A percentile compares a stretch with the other conserved stretches of the same genome.
phyloP scores from a whole-genome alignment of 805 yeast genomes.

The Scheffersomyces coipomensis region DNA sequence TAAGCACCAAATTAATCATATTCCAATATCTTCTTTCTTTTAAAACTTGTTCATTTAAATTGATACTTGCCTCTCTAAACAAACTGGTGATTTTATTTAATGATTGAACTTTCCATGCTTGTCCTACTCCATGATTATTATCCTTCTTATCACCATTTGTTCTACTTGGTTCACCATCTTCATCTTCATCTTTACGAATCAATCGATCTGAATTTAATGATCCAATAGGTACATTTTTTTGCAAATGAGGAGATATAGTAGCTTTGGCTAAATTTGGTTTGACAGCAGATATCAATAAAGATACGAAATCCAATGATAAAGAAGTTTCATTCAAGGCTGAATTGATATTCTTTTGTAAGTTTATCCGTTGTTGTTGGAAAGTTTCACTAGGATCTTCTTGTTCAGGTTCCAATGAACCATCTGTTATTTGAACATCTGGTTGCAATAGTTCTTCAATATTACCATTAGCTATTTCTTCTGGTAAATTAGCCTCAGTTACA shows the following conservation, averaged over 20 bases:
- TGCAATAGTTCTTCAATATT: constrained; percentile 7
- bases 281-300: constrained; percentile 73
- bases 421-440: constrained; percentile 6
- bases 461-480: constrained; percentile 39
- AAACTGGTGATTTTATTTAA: constrained; percentile 52
- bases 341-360: constrained; percentile 51
- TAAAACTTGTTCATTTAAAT: constrained; percentile 51
- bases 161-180: constrained; percentile 12
- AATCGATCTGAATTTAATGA: constrained; percentile 58
- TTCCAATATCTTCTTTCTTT: constrained; percentile 73
- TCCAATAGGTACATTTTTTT: constrained; percentile 72
- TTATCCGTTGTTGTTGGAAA: constrained; percentile 51
- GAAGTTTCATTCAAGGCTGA: constrained; percentile 88
- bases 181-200: constrained; percentile 15
- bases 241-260: constrained; percentile 83
- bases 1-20: constrained; percentile 41
- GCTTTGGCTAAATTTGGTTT: constrained; percentile 84
- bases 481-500: constrained; percentile 55
- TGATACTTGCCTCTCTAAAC: constrained; percentile 49
- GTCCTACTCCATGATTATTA: constrained; percentile 43
- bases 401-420: constrained; percentile 4
- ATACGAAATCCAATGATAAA: constrained; percentile 80
- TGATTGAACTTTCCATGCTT: constrained; percentile 86
- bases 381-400: constrained; percentile 28
- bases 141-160: constrained; percentile 14